A percentile compares a stretch with the other conserved stretches of the same genome.
These are phyloP conservation scores for Saturnispora saitoi DNA, from an alignment of 805 yeast species.

Conservation along the genomic window DNA sequence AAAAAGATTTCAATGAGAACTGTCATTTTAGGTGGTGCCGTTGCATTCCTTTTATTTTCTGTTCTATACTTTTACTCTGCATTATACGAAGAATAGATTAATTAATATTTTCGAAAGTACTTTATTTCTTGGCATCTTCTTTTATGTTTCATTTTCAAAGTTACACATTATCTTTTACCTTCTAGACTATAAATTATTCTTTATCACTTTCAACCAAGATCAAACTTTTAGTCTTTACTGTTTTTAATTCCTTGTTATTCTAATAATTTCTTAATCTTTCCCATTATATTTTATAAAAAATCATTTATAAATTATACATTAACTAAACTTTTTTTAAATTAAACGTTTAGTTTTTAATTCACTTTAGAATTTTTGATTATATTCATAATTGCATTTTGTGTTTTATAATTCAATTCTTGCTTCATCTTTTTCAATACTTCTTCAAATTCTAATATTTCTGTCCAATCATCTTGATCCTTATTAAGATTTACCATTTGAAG, in stretches of 20 bases:
- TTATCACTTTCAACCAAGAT: neutral
- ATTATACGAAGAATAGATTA: conserved; percentile 23
- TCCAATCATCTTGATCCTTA: conserved; percentile 6
- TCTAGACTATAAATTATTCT: neutral
- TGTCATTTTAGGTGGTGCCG: conserved; percentile 85
- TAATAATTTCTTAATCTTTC: neutral
- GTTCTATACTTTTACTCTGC: conserved; percentile 73
- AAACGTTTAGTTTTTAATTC: neutral
- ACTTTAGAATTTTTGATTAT: neutral
- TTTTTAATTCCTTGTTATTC: neutral
- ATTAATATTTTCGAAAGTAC: neutral
- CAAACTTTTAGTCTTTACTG: neutral
- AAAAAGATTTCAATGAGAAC: conserved; percentile 83
- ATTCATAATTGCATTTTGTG: neutral
- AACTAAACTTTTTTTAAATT: neutral
- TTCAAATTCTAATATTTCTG: neutral
- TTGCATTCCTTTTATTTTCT: conserved; percentile 78
- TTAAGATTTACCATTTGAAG: neutral
- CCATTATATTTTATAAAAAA: neutral
- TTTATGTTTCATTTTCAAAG: neutral
- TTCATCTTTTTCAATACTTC: neutral
- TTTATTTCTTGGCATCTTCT: neutral
- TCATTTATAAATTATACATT: neutral
- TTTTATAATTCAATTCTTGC: neutral
- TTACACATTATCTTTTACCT: neutral